Evolutionary conservation across 2,329 filamentous ascomycete genomes (phyloP).

Genomic region (Cytospora mali): DNA sequence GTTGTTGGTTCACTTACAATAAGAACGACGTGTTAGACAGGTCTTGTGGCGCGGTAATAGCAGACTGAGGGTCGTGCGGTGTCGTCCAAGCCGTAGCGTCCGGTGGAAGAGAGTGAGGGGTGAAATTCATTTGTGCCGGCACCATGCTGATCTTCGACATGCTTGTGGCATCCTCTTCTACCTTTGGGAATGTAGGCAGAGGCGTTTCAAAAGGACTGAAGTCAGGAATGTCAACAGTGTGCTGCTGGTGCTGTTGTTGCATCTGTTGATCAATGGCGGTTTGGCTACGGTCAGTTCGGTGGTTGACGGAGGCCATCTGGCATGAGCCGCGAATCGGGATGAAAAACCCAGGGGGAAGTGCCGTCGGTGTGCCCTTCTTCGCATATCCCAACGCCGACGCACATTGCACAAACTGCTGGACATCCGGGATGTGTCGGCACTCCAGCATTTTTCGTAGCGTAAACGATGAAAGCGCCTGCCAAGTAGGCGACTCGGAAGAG

Average conservation of each 20-base stretch:
- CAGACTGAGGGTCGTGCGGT: conserved; percentile 26
- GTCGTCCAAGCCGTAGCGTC: conserved; percentile 25
- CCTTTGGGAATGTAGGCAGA: conserved; percentile 27
- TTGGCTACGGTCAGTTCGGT: conserved; percentile 26
- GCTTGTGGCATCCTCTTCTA: conserved; percentile 27
- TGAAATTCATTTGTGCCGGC: conserved; percentile 23
- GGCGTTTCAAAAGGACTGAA: conserved; percentile 29
- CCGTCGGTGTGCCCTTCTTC: conserved; percentile 23
- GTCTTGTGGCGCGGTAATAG: conserved; percentile 25
- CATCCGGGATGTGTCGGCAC: conserved; percentile 47
- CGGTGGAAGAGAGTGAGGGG: conserved; percentile 26
- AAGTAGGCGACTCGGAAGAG: conserved; percentile 41
- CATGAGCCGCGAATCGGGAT: conserved; percentile 35
- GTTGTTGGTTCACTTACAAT: conserved; percentile 21
- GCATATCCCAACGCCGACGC: conserved; percentile 39
- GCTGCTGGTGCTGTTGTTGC: conserved; percentile 33
- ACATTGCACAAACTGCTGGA: conserved; percentile 44
- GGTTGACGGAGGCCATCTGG: conserved; percentile 24
- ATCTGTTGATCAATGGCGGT: conserved; percentile 29
- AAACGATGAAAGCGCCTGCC: conserved; percentile 47
- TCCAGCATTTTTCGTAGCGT: conserved; percentile 49
- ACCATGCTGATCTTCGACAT: conserved; percentile 29
- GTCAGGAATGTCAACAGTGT: conserved; percentile 26
- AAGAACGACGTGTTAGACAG: conserved; percentile 29
- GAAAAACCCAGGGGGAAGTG: conserved; percentile 25